Percentiles rank a stretch among this genome's conserved stretches.
phyloP scores from a whole-genome alignment of 106 monocot species.

The Acorus gramineus region DNA sequence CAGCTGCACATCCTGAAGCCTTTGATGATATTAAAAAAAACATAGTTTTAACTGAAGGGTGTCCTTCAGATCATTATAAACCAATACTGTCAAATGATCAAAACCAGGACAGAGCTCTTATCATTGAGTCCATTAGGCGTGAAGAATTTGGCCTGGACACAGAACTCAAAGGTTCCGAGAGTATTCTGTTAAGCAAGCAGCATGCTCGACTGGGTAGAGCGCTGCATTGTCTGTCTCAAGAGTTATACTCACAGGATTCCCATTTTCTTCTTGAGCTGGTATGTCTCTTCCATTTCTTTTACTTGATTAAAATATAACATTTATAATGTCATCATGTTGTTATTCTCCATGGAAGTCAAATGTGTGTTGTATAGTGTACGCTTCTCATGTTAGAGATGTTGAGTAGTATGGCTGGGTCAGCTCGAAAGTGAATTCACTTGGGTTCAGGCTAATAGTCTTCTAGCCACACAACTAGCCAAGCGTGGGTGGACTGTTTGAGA shows the following conservation, averaged over 20 bases:
- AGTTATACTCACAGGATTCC: conserved; percentile 96
- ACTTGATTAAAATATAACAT: not conserved
- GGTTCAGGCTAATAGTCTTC: too few relatives aligned
- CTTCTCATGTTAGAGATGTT: too few relatives aligned
- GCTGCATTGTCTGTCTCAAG: conserved; percentile 88
- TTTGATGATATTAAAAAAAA: conserved; percentile 7
- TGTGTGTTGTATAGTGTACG: too few relatives aligned
- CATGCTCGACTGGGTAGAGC: conserved; percentile 98
- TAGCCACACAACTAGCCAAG: too few relatives aligned
- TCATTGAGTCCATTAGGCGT: conserved; percentile 76
- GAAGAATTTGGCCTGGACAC: conserved; percentile 90
- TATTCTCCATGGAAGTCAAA: too few relatives aligned
- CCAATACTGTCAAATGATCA: conserved; percentile 7
- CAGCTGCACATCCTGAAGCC: not conserved
- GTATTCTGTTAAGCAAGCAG: conserved; percentile 68
- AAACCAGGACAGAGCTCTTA: conserved; percentile 30
- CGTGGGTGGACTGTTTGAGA: too few relatives aligned
- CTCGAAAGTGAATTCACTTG: too few relatives aligned
- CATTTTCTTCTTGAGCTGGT: conserved; percentile 98
- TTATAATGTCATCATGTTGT: too few relatives aligned
- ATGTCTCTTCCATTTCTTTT: conserved; percentile 10
- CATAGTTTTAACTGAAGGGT: conserved; percentile 6
- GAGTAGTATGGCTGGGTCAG: too few relatives aligned
- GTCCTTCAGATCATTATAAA: not conserved
- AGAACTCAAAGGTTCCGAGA: conserved; percentile 36